Evolutionary conservation across 2,329 filamentous ascomycete genomes (phyloP).

Genomic region (Colletotrichum australisinense): DNA sequence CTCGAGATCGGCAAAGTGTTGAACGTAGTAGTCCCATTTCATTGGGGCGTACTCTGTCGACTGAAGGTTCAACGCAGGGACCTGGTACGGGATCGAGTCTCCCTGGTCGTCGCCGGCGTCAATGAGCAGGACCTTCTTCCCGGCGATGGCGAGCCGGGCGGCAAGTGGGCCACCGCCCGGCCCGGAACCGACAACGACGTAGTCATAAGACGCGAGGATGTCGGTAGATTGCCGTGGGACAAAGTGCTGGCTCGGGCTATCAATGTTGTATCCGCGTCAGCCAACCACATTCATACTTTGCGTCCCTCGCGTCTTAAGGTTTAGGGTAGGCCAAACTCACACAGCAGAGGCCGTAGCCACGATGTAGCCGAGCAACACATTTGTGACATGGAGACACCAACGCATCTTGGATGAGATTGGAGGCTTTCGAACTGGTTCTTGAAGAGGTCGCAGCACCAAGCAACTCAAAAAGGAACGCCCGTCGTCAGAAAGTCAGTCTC

Average conservation of each 20-base stretch:
- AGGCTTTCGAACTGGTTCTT: not conserved
- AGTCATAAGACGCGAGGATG: constrained; percentile 57
- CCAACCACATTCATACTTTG: not conserved
- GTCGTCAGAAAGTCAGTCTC: not conserved
- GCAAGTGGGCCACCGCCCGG: constrained; percentile 67
- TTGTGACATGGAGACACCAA: constrained; percentile 11
- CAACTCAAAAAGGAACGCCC: not conserved
- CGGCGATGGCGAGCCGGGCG: constrained; percentile 65
- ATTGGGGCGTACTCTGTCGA: constrained; percentile 38
- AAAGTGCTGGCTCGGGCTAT: constrained; percentile 18
- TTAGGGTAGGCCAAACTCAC: constrained; percentile 5
- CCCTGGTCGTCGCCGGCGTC: constrained; percentile 69
- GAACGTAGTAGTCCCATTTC: constrained; percentile 37
- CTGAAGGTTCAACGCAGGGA: constrained; percentile 41
- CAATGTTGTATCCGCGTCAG: not conserved
- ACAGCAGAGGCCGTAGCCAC: constrained; percentile 21
- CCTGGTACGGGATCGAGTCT: constrained; percentile 39
- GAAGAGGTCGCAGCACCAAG: not conserved
- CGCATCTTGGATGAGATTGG: constrained; percentile 14
- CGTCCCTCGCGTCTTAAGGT: not conserved
- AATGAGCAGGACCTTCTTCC: constrained; percentile 67
- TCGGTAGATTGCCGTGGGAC: constrained; percentile 15
- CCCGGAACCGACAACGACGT: constrained; percentile 69
- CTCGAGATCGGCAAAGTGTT: constrained; percentile 36
- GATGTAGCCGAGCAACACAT: constrained; percentile 23